phyloP scores from a whole-genome alignment of 2,329 filamentous ascomycete species.

The Diplocarpon rosae region DNA sequence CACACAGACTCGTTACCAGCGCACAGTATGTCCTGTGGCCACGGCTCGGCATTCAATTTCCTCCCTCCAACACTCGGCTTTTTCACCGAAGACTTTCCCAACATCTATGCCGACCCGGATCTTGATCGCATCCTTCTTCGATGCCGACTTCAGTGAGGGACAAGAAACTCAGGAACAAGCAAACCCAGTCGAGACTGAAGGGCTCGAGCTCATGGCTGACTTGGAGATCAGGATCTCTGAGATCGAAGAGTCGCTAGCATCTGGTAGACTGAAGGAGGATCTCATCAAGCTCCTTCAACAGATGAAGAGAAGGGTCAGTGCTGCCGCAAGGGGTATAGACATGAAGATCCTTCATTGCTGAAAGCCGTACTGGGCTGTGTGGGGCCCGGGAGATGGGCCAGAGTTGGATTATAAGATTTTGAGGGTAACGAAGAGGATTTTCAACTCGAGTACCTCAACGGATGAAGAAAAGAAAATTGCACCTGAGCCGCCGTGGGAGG shows the following conservation, averaged over 20 bases:
- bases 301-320: conserved; percentile 7
- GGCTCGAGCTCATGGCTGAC: conserved; percentile 6
- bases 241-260: conserved; percentile 9
- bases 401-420: neutral
- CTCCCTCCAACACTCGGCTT: conserved; percentile 16
- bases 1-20: neutral
- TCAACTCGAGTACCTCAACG: neutral
- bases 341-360: conserved; percentile 14
- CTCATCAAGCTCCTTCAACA: conserved; percentile 7
- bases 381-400: conserved; percentile 13
- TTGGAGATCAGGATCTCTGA: conserved; percentile 14
- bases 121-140: conserved; percentile 16
- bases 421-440: neutral
- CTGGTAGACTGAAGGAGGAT: conserved; percentile 9
- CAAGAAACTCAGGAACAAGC: conserved; percentile 9
- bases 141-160: conserved; percentile 16
- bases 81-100: conserved; percentile 11
- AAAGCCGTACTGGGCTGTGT: conserved; percentile 21
- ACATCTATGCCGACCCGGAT: conserved; percentile 4
- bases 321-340: conserved; percentile 8
- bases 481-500: too few relatives aligned
- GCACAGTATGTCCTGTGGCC: conserved; percentile 10
- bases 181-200: conserved; percentile 11
- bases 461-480: neutral
- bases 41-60: conserved; percentile 4